Percentiles rank a stretch among this genome's conserved stretches.
These are phyloP conservation scores for Cladosporium sp. DNA, from an alignment of 2,329 filamentous ascomycete species.

Conservation along the genomic window DNA sequence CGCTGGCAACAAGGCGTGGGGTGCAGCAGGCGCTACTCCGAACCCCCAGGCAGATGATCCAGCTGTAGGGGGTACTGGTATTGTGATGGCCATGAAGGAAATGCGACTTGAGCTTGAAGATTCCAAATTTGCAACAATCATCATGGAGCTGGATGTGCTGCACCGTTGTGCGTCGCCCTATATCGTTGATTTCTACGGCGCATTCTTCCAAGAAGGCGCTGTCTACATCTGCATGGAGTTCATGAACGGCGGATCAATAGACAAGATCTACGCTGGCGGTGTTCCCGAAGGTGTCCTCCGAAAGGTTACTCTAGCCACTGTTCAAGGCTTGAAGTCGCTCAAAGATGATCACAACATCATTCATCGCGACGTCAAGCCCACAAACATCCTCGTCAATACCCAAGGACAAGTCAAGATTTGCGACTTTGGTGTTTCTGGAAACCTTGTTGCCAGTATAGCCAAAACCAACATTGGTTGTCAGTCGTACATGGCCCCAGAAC, in stretches of 20 bases:
- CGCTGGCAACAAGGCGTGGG: constrained; percentile 52
- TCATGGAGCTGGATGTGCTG: constrained; percentile 94
- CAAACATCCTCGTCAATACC: constrained; percentile 93
- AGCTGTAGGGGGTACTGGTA: constrained; percentile 52
- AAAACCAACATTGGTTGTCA: constrained; percentile 99
- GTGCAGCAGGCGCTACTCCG: constrained; percentile 20
- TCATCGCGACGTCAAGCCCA: constrained; percentile 96
- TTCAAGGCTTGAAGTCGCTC: constrained; percentile 84
- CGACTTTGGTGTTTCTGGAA: constrained; percentile 95
- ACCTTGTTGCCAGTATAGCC: constrained; percentile 92
- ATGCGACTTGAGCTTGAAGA: constrained; percentile 93
- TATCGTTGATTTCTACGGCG: constrained; percentile 98
- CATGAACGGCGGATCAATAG: constrained; percentile 97
- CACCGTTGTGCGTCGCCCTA: constrained; percentile 93
- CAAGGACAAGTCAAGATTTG: constrained; percentile 94
- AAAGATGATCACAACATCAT: constrained; percentile 99
- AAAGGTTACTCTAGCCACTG: constrained; percentile 85
- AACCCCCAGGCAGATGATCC: constrained; percentile 21
- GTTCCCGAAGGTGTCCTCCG: constrained; percentile 82
- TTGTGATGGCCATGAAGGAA: constrained; percentile 99
- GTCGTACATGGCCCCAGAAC: constrained; percentile 97
- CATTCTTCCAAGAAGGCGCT: constrained; percentile 97
- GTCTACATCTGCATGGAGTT: constrained; percentile 99
- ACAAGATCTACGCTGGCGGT: constrained; percentile 88
- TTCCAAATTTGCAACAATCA: constrained; percentile 91